These are phyloP conservation scores for Colletotrichum tabaci DNA, from an alignment of 2,329 filamentous ascomycete genomes.

Conservation along the genomic window DNA sequence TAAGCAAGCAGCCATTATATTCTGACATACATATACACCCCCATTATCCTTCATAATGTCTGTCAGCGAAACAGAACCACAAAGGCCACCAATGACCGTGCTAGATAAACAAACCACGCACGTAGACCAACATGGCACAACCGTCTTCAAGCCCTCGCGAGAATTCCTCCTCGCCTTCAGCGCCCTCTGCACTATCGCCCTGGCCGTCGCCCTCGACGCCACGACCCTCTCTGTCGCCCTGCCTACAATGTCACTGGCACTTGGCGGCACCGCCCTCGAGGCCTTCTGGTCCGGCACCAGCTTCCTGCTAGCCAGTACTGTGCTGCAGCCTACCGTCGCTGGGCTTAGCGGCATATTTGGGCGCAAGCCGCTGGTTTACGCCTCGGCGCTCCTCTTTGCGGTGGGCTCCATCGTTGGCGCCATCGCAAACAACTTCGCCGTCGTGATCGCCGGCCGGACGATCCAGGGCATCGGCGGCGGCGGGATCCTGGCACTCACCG, in stretches of 20 bases:
- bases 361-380: constrained; percentile 51
- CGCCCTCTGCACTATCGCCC: constrained; percentile 67
- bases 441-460: constrained; percentile 63
- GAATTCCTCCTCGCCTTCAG: constrained; percentile 64
- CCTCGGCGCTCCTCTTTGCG: constrained; percentile 52
- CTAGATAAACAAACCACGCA: constrained; percentile 17
- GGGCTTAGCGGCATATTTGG: constrained; percentile 55
- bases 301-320: constrained; percentile 76
- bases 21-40: neutral
- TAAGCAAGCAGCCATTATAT: too few relatives aligned
- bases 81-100: constrained; percentile 11
- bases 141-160: constrained; percentile 51
- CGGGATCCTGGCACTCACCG: constrained; percentile 62
- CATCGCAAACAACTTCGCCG: constrained; percentile 48
- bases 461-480: constrained; percentile 68
- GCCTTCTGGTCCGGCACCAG: constrained; percentile 82
- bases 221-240: constrained; percentile 73
- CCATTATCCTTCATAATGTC: neutral
- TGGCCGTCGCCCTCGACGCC: constrained; percentile 76
- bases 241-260: constrained; percentile 64
- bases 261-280: constrained; percentile 70
- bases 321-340: constrained; percentile 67
- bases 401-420: constrained; percentile 59
- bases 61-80: constrained; percentile 12
- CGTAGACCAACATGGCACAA: constrained; percentile 40